Evolutionary conservation across 192 early-diverging fungal genomes (phyloP), one percentile per base, ranked within the genome.

Genomic region (Allomyces arbusculus): DNA sequence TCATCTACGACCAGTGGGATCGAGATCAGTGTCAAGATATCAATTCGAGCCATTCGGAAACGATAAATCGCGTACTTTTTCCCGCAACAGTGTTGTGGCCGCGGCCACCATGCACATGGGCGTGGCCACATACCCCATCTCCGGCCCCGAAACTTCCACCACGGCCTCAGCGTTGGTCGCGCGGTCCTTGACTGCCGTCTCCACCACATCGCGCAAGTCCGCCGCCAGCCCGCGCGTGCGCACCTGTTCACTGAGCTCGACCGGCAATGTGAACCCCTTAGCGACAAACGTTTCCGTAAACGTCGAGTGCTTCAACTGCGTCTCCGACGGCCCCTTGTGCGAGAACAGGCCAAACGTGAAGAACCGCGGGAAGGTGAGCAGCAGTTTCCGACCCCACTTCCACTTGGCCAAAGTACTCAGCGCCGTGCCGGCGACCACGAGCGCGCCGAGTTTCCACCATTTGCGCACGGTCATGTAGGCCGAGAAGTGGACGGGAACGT

Each of bases 311-410:
- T 72, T 61, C n/a, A 86, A 58, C 63, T 86, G 84, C 61, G 79
- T 69, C 12, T 76, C 65, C 1, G 73, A 73, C 1, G 85, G 85
- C 2, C 82, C 80, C 7, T 77, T 67, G 62, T 79, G 73, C 25
- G 75, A 74, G 65, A 84, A 86, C 1, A 80, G 10, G 7, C 86
- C 86, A 61, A 75, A 68, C 19, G 82, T 77, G 66, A 83, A 88
- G 26, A 79, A 66, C 44, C 75, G 73, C 4, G 86, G 85, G 64
- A 80, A 77, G 61, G 72, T 73, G 20, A 86, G 69, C 67, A 87
- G 70, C 10, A 83, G 28, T 25, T 77, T 71, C 24, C 82, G 77
- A 23, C 84, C 81, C 70, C 70, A 78, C 40, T 74, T 73, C 19
- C 70, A 82, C n/a, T 66, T 63, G 3, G 78, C 69, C 7, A 83